Base-by-base conservation (phyloP, 2,329 filamentous ascomycete genomes). In the Talaromyces albobiverticillius region DNA sequence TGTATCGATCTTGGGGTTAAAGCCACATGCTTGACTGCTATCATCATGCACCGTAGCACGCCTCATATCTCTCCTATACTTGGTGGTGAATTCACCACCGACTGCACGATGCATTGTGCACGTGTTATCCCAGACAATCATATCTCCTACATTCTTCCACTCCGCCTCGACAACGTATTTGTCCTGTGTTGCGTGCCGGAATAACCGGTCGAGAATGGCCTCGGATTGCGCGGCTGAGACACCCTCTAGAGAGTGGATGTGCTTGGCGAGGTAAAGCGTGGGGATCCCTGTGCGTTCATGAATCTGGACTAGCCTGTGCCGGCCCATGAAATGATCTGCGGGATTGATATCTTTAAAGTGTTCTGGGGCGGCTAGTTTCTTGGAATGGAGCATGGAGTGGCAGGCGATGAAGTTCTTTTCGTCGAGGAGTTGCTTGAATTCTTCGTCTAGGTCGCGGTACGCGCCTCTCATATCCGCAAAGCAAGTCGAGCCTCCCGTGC, bases 51-150 rank as follows among this genome's bases (percentile, higher is more conserved):
- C 80, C 1, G 81, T 84, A 4, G 79, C 78, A 56, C 82, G 69
- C 45, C 82, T 67, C 75, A 85, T 73, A 64, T 85, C 82, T 36
- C 80, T 68, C 55, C 63, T 69, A 61, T 73, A 78, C 60, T 72
- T 76, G 0, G 77, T 76, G 57, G 74, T 73, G 56, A 79, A 82
- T 0, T 64, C 63, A 0, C 81, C 81, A 1, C 71, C 69, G 1
- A 71, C 75, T 0, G 79, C 79, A 5, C 80, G 67, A 64, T 85
- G 82, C 72, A 84, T 74, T 14, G 80, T 77, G 46, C 73, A 76
- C 0, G 79, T 78, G 62, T 85, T 85, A 60, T 85, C 82, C 82
- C 82, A 85, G 16, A 82, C 72, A 14, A 84, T 64, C 53, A 84
- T 45, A 61, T 84, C 82, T 0, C 79, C 75, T 0, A 67, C 61